These are phyloP conservation scores for Penicillium turbatum DNA, from an alignment of 495 filamentous ascomycete genomes.

Conservation along the genomic window DNA sequence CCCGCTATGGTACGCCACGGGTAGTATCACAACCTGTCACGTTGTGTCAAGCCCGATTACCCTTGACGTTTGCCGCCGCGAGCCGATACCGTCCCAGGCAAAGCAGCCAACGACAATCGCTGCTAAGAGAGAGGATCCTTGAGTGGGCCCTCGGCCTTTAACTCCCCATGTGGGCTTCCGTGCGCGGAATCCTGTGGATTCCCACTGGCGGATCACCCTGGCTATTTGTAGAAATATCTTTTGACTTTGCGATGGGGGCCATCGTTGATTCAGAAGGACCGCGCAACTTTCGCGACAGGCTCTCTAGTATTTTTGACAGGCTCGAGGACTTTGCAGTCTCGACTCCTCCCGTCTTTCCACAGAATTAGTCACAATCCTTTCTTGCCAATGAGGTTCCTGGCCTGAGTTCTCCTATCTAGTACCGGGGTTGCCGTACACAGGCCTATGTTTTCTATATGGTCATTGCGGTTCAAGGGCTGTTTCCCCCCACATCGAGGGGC, in stretches of 20 bases:
- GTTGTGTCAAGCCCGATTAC: conserved; percentile 6
- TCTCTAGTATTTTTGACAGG: conserved; percentile 10
- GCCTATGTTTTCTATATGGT: conserved; percentile 24
- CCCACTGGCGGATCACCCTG: neutral
- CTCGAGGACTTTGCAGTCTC: conserved; percentile 14
- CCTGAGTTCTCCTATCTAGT: conserved; percentile 20
- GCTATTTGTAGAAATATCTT: conserved; percentile 11
- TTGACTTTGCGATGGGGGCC: conserved; percentile 12
- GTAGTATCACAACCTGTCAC: conserved; percentile 7
- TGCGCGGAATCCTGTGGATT: conserved; percentile 9
- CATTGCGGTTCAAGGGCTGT: conserved; percentile 6
- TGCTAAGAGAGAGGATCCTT: conserved; percentile 4
- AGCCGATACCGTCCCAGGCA: conserved; percentile 9
- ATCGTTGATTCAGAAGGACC: conserved; percentile 10
- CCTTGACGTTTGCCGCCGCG: conserved; percentile 7
- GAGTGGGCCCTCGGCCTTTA: conserved; percentile 12
- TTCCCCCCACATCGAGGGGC: conserved; percentile 21
- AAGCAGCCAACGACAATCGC: neutral
- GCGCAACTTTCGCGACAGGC: conserved; percentile 13
- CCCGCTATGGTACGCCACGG: conserved; percentile 5
- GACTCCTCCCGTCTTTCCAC: conserved; percentile 18
- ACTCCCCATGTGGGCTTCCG: conserved; percentile 15
- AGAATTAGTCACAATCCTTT: conserved; percentile 13
- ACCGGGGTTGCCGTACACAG: conserved; percentile 28
- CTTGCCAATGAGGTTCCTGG: conserved; percentile 28